Conservation (phyloP, 2,329 filamentous ascomycete species). For the Huntiella abstrusa region DNA sequence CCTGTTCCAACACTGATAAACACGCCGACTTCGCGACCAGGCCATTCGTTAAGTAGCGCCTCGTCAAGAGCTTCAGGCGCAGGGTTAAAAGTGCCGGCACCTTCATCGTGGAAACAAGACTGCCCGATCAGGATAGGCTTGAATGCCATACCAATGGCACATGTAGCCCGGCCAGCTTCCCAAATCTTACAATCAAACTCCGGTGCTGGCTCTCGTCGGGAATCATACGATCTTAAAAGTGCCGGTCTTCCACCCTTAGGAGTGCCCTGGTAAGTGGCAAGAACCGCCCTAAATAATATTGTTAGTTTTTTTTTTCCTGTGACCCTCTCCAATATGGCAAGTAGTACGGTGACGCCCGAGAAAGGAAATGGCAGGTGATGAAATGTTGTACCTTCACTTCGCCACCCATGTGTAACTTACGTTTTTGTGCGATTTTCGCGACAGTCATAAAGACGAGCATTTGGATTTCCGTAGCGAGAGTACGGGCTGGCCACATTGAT, state of each 20-base stretch:
- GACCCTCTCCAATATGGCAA: too few relatives aligned
- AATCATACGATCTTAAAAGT: conserved; percentile 84
- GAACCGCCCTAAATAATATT: conserved; percentile 53
- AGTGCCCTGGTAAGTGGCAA: conserved; percentile 76
- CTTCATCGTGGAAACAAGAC: conserved; percentile 85
- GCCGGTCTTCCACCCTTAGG: conserved; percentile 47
- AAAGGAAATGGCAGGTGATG: too few relatives aligned
- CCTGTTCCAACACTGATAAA: conserved; percentile 93
- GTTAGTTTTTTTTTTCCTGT: background rate
- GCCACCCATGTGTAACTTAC: conserved; percentile 31
- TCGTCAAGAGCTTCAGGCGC: conserved; percentile 73
- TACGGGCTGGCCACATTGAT: conserved; percentile 32
- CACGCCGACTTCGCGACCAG: conserved; percentile 75
- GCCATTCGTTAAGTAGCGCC: conserved; percentile 84
- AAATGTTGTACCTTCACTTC: too few relatives aligned
- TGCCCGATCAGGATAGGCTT: conserved; percentile 91
- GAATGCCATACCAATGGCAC: conserved; percentile 77
- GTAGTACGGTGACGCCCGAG: too few relatives aligned
- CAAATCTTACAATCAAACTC: conserved; percentile 92
- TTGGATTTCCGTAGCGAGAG: conserved; percentile 56
- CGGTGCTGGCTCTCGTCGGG: conserved; percentile 71
- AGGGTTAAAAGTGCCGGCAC: conserved; percentile 80
- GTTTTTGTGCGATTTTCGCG: conserved; percentile 77
- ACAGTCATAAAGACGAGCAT: conserved; percentile 74
- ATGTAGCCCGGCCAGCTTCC: conserved; percentile 92